Conservation (phyloP, 352 stramenopile genomes). For the Thraustochytrium sp. region DNA sequence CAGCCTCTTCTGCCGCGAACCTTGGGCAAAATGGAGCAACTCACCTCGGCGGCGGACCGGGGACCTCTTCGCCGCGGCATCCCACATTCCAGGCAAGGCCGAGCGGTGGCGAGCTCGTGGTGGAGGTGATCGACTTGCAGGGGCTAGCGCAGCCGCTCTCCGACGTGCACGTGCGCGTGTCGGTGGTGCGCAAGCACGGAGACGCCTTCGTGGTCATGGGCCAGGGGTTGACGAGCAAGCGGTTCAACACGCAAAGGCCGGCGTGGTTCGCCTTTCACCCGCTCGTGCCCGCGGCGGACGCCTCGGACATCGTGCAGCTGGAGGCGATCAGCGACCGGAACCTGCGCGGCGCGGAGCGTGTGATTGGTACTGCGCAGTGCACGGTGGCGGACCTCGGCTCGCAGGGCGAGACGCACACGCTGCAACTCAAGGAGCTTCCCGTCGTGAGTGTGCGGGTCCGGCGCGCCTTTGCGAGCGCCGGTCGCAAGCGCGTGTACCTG, state of each 20-base stretch:
- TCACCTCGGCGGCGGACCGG: background rate
- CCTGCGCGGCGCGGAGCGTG: background rate
- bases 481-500: background rate
- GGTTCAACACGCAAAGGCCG: background rate
- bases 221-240: background rate
- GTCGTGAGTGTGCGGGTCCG: background rate
- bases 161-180: slow-evolving; percentile 3
- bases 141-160: background rate
- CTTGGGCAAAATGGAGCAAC: background rate
- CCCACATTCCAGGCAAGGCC: background rate
- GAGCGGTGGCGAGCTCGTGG: background rate
- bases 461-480: background rate
- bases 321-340: background rate
- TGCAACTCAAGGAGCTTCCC: background rate
- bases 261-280: background rate
- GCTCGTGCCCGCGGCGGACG: background rate
- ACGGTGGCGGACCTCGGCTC: background rate
- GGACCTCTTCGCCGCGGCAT: background rate
- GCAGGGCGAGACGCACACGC: background rate
- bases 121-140: slow-evolving; percentile 4
- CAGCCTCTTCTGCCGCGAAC: no score
- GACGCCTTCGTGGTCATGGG: background rate
- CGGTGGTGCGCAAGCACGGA: background rate
- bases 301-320: slow-evolving; percentile 5
- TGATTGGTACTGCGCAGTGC: background rate